Conservation (phyloP, 345 rosid species). For the Eutrema heterophyllum region DNA sequence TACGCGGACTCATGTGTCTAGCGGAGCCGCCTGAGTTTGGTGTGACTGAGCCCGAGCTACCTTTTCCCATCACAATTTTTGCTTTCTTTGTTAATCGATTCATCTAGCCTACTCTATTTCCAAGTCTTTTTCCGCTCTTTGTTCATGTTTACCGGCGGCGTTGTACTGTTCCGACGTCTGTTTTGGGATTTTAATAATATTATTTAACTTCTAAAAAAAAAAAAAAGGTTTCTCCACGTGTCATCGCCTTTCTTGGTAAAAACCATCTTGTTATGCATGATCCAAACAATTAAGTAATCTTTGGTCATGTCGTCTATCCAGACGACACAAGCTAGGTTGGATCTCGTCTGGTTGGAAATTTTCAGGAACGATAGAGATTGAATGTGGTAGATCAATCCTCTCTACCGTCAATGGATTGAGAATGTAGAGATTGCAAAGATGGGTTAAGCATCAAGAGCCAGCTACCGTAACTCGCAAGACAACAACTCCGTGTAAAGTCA, state of each 20-base stretch:
- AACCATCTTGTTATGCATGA: neutral
- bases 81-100: too few species aligned
- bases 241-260: neutral
- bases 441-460: neutral
- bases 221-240: neutral
- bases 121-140: too few species aligned
- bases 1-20: too few species aligned
- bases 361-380: neutral
- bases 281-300: neutral
- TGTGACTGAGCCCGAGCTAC: too few species aligned
- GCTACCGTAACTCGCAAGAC: conserved; percentile 11
- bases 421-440: neutral
- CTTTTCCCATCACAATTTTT: too few species aligned
- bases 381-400: conserved; percentile 1
- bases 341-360: neutral
- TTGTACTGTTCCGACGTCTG: too few species aligned
- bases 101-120: too few species aligned
- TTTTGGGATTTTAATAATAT: too few species aligned
- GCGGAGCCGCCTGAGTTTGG: too few species aligned
- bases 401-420: neutral
- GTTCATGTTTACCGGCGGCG: too few species aligned
- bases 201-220: too few species aligned
- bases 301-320: neutral
- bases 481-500: neutral
- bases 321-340: neutral